Base-by-base conservation (phyloP, 805 yeast species). In the Candida fluviatilis region DNA sequence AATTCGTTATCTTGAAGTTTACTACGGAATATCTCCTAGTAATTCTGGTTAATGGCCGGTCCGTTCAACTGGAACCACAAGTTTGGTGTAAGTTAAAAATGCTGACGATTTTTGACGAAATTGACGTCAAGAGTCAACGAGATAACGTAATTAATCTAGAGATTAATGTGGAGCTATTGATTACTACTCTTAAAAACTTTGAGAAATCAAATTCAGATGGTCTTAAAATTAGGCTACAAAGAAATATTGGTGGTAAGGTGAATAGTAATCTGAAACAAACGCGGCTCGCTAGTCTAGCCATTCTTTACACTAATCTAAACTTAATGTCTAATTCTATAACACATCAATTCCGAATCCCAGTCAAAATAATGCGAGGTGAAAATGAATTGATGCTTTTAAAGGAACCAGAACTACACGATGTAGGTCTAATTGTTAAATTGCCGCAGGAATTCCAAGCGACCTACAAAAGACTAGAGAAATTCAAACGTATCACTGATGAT, bases 331-430 rank as follows among this genome's bases (percentile, higher is more conserved):
- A 73, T 17, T 61, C 75, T 2, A 69, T 85, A 13, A 72, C 74
- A 43, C 88, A 83, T 50, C 73, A 84, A 5, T 79, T 81, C 49
- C 77, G 78, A 36, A 75, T 90, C 14, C 91, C 95, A 0, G 85
- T 85, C 1, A 66, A 80, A 47, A 64, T 85, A 30, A 51, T 84
- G 39, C 73, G 78, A 41, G 69, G 66, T 44, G 73, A 69, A 12
- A 78, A 74, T 42, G 80, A 77, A 39, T 69, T 70, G 11, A 52
- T 70, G 35, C 63, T 78, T 7, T 62, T 68, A 14, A 46, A 47
- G 31, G 93, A 84, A 51, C 96, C 96, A 0, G 75, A 71, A 49
- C 59, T 81, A 32, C 66, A 68, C 31, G 62, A 64, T 37, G 71
- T 80, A 36, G 78, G 79, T 48, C 60, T 82, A 29, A 66, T 82